phyloP scores from a whole-genome alignment of 2,329 filamentous ascomycete species.

The Venturia oleaginea region DNA sequence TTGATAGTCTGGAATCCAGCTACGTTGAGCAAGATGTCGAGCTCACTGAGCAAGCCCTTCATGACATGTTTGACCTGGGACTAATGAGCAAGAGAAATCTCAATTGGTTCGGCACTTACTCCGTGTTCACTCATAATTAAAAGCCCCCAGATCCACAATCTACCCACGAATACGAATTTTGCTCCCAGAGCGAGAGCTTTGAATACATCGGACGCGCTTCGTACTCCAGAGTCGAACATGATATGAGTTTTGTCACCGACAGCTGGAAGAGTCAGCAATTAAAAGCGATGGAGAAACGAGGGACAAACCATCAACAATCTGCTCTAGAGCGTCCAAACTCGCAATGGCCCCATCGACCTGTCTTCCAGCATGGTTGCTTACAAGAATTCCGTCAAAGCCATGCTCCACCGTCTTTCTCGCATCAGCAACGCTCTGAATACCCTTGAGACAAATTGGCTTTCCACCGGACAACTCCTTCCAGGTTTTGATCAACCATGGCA shows the following conservation, averaged over 20 bases:
- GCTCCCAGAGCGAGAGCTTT: slow-evolving; percentile 54
- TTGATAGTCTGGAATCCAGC: slow-evolving; percentile 45
- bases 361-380: slow-evolving; percentile 63
- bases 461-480: slow-evolving; percentile 47
- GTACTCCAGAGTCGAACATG: slow-evolving; percentile 53
- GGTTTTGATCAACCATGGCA: slow-evolving; percentile 53
- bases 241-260: slow-evolving; percentile 44
- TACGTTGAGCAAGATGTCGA: slow-evolving; percentile 54
- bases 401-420: slow-evolving; percentile 50
- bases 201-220: slow-evolving; percentile 48
- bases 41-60: slow-evolving; percentile 51
- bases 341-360: slow-evolving; percentile 50
- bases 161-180: slow-evolving; percentile 52
- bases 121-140: slow-evolving; percentile 52
- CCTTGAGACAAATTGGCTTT: slow-evolving; percentile 56
- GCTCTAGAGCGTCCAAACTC: slow-evolving; percentile 51
- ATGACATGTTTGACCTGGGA: slow-evolving; percentile 40
- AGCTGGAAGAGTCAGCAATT: slow-evolving; percentile 22
- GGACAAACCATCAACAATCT: slow-evolving; percentile 40
- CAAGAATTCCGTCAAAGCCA: slow-evolving; percentile 57
- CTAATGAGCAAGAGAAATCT: not conserved
- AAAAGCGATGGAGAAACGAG: not conserved
- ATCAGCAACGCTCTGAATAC: slow-evolving; percentile 59
- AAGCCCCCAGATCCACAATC: slow-evolving; percentile 52
- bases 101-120: slow-evolving; percentile 19